Conservation (phyloP, 805 yeast genomes). For the Clavispora santaluciae region DNA sequence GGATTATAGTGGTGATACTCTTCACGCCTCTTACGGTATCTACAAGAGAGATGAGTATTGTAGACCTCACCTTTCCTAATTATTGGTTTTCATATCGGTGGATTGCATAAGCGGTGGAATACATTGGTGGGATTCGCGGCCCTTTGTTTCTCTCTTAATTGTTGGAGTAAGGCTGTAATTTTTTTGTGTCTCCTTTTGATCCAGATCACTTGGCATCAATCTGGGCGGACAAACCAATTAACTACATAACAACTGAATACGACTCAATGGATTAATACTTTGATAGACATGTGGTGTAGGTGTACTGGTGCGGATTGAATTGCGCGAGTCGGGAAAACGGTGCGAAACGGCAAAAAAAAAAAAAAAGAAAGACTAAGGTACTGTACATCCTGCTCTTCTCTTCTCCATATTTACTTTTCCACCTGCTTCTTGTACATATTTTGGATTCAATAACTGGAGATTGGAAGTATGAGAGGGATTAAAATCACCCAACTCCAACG, state of each 20-base stretch:
- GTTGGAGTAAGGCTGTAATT: too few species aligned
- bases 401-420: not conserved
- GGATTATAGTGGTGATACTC: constrained; percentile 54
- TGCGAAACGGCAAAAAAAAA: constrained; percentile 1
- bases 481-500: not conserved
- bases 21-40: not conserved
- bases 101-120: too few species aligned
- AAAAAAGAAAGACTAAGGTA: not conserved
- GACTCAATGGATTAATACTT: not conserved
- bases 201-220: not conserved
- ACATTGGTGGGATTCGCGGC: too few species aligned
- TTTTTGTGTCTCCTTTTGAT: not conserved
- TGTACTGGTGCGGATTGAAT: not conserved
- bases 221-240: not conserved
- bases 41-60: too few species aligned
- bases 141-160: too few species aligned
- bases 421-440: not conserved
- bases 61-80: too few species aligned
- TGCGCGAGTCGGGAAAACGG: not conserved
- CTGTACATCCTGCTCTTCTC: constrained; percentile 1
- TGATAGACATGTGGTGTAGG: not conserved
- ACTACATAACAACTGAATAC: not conserved
- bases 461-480: not conserved
- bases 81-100: not conserved
- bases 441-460: not conserved